phyloP scores from a whole-genome alignment of 139 green algal genomes.

The Eudorina sp. region DNA sequence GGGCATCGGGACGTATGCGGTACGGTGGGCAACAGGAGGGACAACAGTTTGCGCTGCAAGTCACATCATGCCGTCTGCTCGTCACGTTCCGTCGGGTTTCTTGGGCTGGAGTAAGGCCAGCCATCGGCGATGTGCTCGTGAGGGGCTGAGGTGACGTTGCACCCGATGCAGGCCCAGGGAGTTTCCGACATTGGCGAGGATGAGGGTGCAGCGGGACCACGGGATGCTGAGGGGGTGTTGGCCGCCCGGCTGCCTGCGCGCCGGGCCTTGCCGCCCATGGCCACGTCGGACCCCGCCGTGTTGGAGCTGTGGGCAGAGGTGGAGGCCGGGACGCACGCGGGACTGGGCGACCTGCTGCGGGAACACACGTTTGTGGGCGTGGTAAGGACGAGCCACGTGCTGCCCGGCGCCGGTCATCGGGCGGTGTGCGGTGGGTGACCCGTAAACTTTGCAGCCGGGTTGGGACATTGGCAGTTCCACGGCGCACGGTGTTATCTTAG shows the following conservation, averaged over 20 bases:
- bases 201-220: neutral
- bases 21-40: neutral
- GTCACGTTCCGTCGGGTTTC: neutral
- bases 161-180: neutral
- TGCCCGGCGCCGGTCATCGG: no score
- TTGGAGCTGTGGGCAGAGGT: constrained; percentile 73
- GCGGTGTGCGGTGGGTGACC: no score
- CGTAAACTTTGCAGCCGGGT: no score
- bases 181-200: neutral
- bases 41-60: no score
- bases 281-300: constrained; percentile 4
- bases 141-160: neutral
- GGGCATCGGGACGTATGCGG: neutral
- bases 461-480: no score
- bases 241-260: neutral
- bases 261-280: constrained; percentile 3
- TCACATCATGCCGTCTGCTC: neutral
- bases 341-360: constrained; percentile 79
- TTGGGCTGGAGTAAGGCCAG: neutral
- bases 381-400: constrained; percentile 56
- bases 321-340: constrained; percentile 62
- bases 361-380: constrained; percentile 88
- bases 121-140: neutral
- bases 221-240: neutral
- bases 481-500: no score